Conservation (phyloP, 208 protist genomes). For the Baffinella frigidus region DNA sequence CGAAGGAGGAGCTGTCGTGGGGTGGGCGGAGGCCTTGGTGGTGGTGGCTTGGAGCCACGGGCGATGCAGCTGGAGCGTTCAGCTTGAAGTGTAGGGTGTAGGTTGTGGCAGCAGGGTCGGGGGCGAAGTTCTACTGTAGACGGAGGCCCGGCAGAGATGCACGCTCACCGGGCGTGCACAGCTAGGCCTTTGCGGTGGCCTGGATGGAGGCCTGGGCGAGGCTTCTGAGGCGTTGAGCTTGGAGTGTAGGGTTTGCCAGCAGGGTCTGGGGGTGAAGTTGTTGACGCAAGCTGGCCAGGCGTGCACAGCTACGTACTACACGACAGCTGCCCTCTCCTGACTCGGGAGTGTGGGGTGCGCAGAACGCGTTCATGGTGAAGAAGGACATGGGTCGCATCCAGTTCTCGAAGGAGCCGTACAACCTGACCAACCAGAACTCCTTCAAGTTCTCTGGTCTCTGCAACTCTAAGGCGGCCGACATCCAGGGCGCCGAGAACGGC, state of each 20-base stretch:
- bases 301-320: background rate
- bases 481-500: conserved; percentile 7
- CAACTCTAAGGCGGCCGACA: conserved; percentile 11
- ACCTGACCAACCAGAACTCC: conserved; percentile 4
- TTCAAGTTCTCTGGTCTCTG: conserved; percentile 6
- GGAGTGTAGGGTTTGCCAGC: no score
- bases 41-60: background rate
- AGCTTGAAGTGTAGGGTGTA: no score
- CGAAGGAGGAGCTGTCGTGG: background rate
- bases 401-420: conserved; percentile 7
- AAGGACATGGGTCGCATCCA: background rate
- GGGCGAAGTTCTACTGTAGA: no score
- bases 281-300: background rate
- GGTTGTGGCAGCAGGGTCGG: no score
- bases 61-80: background rate
- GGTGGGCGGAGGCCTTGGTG: background rate
- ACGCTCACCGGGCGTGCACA: background rate
- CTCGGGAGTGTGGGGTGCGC: background rate
- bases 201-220: background rate
- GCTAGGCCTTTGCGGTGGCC: background rate
- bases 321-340: no score
- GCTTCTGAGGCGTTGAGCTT: background rate
- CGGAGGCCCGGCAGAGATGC: no score
- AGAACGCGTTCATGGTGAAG: conserved; percentile 38
- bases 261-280: background rate